Evolutionary conservation across 2,329 filamentous ascomycete species (phyloP).

Genomic region (Alternaria incomplexa): DNA sequence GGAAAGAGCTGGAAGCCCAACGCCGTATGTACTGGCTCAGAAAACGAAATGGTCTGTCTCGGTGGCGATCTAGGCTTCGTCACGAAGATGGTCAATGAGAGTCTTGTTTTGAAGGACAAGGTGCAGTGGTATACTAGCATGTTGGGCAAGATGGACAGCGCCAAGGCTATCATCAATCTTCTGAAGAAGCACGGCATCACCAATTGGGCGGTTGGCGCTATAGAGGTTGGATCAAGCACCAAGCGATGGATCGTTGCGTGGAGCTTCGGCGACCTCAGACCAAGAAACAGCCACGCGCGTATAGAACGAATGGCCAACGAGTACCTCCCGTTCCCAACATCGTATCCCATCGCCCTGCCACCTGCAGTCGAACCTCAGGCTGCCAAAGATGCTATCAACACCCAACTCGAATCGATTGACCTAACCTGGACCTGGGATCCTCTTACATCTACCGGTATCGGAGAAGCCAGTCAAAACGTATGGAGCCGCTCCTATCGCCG

Average conservation of each 20-base stretch:
- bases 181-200: slow-evolving; percentile 62
- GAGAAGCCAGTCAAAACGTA: slow-evolving; percentile 72
- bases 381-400: slow-evolving; percentile 50
- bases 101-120: slow-evolving; percentile 61
- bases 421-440: slow-evolving; percentile 70
- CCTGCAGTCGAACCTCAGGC: slow-evolving; percentile 34
- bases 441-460: slow-evolving; percentile 61
- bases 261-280: slow-evolving; percentile 76
- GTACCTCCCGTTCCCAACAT: slow-evolving; percentile 60
- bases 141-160: slow-evolving; percentile 79
- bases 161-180: slow-evolving; percentile 66
- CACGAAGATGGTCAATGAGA: slow-evolving; percentile 72
- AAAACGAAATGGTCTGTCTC: slow-evolving; percentile 81
- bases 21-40: slow-evolving; percentile 77
- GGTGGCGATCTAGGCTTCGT: slow-evolving; percentile 83
- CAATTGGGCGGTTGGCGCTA: slow-evolving; percentile 84
- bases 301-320: slow-evolving; percentile 55
- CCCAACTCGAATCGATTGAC: slow-evolving; percentile 62
- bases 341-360: slow-evolving; percentile 53
- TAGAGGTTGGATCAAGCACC: slow-evolving; percentile 77
- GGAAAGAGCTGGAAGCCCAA: slow-evolving; percentile 72
- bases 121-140: slow-evolving; percentile 91
- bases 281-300: slow-evolving; percentile 54
- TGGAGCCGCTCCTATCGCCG: slow-evolving; percentile 79
- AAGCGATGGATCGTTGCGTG: slow-evolving; percentile 87